Evolutionary conservation across 179 eudicot genomes (phyloP).

Genomic region (Nepenthes alata): DNA sequence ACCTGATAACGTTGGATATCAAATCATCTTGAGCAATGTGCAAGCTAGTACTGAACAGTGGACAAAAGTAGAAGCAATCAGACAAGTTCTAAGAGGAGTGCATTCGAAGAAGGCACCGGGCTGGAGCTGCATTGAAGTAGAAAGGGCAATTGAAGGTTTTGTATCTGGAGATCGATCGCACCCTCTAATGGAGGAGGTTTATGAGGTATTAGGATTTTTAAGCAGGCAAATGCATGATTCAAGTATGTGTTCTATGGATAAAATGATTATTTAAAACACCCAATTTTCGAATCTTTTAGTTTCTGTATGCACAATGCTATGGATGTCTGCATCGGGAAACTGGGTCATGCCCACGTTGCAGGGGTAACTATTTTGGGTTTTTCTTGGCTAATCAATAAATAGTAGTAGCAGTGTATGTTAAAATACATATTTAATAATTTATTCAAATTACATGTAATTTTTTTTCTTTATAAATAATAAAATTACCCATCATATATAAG

Average conservation of each 20-base stretch:
- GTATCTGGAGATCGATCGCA: conserved; percentile 29
- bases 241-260: not conserved
- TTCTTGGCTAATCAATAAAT: no score
- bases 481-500: no score
- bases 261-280: not conserved
- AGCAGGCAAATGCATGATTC: conserved; percentile 18
- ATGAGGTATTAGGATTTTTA: conserved; percentile 16
- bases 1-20: conserved; percentile 34
- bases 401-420: no score
- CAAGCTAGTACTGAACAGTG: conserved; percentile 36
- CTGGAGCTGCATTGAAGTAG: conserved; percentile 36
- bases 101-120: conserved; percentile 17
- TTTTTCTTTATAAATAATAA: no score
- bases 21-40: conserved; percentile 29
- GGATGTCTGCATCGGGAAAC: no score
- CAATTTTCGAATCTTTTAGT: no score
- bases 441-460: no score
- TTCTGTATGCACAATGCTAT: no score
- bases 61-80: conserved; percentile 27
- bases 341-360: no score
- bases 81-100: conserved; percentile 7
- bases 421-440: no score
- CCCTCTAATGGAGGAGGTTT: conserved; percentile 9
- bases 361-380: no score
- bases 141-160: conserved; percentile 27